Base-by-base conservation (phyloP, 805 yeast species). In the Candida coquimbonensis region DNA sequence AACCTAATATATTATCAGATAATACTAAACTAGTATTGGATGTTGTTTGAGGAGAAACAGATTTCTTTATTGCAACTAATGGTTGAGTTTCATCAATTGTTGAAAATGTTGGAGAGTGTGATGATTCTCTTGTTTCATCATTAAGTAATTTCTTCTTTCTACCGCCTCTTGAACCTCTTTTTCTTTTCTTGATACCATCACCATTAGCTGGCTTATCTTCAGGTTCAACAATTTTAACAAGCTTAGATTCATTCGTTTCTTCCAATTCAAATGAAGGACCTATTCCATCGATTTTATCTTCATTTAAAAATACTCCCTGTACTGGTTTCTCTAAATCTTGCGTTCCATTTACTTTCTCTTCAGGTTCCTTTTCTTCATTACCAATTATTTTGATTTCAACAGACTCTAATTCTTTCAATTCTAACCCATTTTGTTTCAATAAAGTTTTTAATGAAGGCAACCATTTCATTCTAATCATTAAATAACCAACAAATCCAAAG, bases 101-200 rank as follows among this genome's bases (percentile, higher is more conserved):
- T 13, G 38, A 25, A 7, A 43, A 11, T 19, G 42, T 39, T 21
- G 39, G 39, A 3, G 48, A 39, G 19, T 45, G 40, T 4, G 40
- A n/a, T 14, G 17, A 17, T n/a, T 31, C 21, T 13, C 7, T 25
- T 7, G 40, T 42, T 12, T 35, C 31, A 31, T 46, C 51, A 25
- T 13, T 36, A 27, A 17, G 43, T 24, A 26, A 21, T 35, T 35
- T 55, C 51, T 71, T 77, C 56, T 83, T 76, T 53, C 80, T 80
- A 0, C 96, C 95, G 13, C 96, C 96, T 48, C 96, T 70, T 9
- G 83, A 72, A 5, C 96, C 96, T 57, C 96, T 75, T 59, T 87
- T 89, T 26, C 96, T 72, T 56, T 76, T 82, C 63, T 78, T 81
- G 44, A 71, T 66, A 19, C 14, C 11, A 2, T 65, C 59, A 13